Conservation (phyloP, 1,139 yeast genomes). For the Suhomyces kunorum region DNA sequence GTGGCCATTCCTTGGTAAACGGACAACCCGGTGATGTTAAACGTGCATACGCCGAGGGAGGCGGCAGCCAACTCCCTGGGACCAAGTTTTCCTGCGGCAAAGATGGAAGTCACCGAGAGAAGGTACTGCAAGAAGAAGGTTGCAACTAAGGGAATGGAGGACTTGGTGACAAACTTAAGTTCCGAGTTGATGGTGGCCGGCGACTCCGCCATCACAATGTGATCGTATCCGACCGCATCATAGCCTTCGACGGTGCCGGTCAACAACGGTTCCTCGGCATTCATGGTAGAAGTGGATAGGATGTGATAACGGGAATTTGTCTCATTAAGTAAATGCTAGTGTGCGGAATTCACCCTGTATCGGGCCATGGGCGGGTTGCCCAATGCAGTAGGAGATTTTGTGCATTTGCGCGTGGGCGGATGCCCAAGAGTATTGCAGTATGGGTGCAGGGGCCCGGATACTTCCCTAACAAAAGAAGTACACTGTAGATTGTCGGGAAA, state of each 20-base stretch:
- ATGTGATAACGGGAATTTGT: neutral
- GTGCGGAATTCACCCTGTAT: neutral
- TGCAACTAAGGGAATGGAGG: conserved; percentile 38
- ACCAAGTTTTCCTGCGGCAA: conserved; percentile 37
- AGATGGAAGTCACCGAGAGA: conserved; percentile 36
- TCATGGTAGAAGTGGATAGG: conserved; percentile 20
- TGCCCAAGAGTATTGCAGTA: neutral
- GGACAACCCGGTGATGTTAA: conserved; percentile 39
- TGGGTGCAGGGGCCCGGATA: neutral
- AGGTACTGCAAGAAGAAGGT: conserved; percentile 39
- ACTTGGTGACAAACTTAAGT: conserved; percentile 28
- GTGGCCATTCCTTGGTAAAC: conserved; percentile 47
- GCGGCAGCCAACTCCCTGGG: conserved; percentile 38
- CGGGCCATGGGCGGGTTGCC: conserved; percentile 4
- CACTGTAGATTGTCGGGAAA: conserved; percentile 3
- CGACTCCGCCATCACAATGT: neutral
- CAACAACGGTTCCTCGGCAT: conserved; percentile 35
- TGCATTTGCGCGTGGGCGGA: conserved; percentile 4
- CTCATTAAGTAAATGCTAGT: neutral
- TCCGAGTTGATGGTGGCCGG: conserved; percentile 22
- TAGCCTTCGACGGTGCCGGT: conserved; percentile 26
- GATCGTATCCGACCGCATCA: neutral
- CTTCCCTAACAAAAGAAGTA: conserved; percentile 8
- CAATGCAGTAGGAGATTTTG: neutral
- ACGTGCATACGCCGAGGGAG: conserved; percentile 37